phyloP scores from a whole-genome alignment of 1,284 basidiomycete genomes.

The Dichomitus squalens region DNA sequence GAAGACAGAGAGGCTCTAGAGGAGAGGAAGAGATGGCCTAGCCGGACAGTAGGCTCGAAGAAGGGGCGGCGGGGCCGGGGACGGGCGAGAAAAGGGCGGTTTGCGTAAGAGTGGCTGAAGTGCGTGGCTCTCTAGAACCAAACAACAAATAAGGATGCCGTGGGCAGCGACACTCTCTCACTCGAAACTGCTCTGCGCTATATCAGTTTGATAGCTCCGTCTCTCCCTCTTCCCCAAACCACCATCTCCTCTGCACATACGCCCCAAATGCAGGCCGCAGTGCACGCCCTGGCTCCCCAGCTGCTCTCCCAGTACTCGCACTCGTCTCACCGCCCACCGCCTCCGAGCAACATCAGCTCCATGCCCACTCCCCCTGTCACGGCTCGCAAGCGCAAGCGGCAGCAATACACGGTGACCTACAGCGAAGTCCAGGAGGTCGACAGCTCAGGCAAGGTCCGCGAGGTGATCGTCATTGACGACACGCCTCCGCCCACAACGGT shows the following conservation, averaged over 20 bases:
- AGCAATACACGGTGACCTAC: constrained; percentile 79
- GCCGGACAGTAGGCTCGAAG: not conserved
- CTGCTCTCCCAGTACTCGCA: constrained; percentile 62
- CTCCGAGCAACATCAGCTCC: constrained; percentile 33
- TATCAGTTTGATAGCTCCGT: constrained; percentile 39
- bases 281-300: constrained; percentile 59
- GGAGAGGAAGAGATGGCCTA: not conserved
- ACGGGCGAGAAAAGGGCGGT: constrained; percentile 24
- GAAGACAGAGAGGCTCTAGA: not conserved
- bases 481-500: constrained; percentile 78
- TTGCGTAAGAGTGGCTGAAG: constrained; percentile 34
- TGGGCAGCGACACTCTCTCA: constrained; percentile 35
- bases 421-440: constrained; percentile 85
- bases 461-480: constrained; percentile 88
- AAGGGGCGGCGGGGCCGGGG: constrained; percentile 10
- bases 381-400: constrained; percentile 81
- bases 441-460: constrained; percentile 68
- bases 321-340: constrained; percentile 33
- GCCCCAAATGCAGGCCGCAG: constrained; percentile 65
- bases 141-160: constrained; percentile 39
- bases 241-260: constrained; percentile 44
- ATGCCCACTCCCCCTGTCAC: constrained; percentile 63
- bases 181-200: constrained; percentile 35
- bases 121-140: constrained; percentile 33
- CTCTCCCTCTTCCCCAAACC: constrained; percentile 45